Conservation (phyloP, 2,329 filamentous ascomycete species). For the Fusarium sp. region DNA sequence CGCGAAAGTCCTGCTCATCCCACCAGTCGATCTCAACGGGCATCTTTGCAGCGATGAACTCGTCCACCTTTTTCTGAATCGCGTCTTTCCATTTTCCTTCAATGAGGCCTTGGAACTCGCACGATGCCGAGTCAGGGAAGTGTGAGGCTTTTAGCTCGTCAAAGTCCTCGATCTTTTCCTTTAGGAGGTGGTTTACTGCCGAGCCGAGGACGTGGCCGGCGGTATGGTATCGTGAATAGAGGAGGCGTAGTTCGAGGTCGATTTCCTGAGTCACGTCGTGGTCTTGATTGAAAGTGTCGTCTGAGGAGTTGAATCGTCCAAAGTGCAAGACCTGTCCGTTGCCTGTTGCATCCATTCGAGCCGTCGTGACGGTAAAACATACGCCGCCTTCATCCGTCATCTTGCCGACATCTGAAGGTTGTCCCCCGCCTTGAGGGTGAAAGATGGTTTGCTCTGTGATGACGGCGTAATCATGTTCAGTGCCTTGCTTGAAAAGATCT, state of each 20-base stretch:
- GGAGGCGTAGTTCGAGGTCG: slow-evolving; percentile 64
- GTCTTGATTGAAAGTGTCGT: slow-evolving; percentile 50
- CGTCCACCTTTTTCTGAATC: slow-evolving; percentile 69
- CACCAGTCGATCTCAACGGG: slow-evolving; percentile 70
- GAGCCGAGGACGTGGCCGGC: slow-evolving; percentile 75
- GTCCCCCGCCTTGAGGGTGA: slow-evolving; percentile 76
- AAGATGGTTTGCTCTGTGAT: slow-evolving; percentile 73
- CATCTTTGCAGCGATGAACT: slow-evolving; percentile 62
- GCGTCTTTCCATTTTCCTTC: slow-evolving; percentile 66
- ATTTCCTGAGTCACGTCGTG: slow-evolving; percentile 63
- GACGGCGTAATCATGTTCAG: slow-evolving; percentile 62
- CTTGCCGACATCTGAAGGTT: slow-evolving; percentile 71
- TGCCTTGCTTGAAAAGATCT: slow-evolving; percentile 65
- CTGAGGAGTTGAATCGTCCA: slow-evolving; percentile 58
- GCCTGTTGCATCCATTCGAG: slow-evolving; percentile 61
- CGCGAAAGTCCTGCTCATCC: slow-evolving; percentile 67
- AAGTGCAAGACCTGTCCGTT: slow-evolving; percentile 70
- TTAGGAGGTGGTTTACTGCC: slow-evolving; percentile 67
- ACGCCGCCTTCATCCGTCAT: slow-evolving; percentile 52
- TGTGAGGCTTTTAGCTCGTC: slow-evolving; percentile 76
- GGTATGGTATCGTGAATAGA: slow-evolving; percentile 75
- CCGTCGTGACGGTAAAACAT: slow-evolving; percentile 62
- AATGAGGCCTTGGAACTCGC: slow-evolving; percentile 73
- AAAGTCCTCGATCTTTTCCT: slow-evolving; percentile 60
- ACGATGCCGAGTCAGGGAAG: slow-evolving; percentile 70